These are phyloP conservation scores for Mycena venus DNA, from an alignment of 768 basidiomycete species.

Conservation along the genomic window DNA sequence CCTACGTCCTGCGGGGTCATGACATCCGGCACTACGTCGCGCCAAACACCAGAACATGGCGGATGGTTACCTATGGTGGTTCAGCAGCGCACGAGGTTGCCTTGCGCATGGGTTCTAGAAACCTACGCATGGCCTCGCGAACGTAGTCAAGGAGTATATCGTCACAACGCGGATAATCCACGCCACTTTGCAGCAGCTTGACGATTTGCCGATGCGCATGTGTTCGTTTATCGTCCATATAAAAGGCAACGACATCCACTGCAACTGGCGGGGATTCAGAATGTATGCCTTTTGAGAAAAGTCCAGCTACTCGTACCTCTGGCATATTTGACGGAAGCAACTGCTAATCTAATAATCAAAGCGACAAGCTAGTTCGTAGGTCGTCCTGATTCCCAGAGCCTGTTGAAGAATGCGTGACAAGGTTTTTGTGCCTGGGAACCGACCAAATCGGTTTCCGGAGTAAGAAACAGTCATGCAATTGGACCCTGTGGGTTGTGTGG, in stretches of 20 bases:
- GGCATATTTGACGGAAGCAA: slow-evolving; percentile 59
- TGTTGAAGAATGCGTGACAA: slow-evolving; percentile 37
- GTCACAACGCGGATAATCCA: slow-evolving; percentile 43
- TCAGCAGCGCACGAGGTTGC: background rate
- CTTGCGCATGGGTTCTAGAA: background rate
- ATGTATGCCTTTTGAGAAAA: background rate
- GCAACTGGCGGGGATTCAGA: slow-evolving; percentile 41
- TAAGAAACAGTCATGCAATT: background rate
- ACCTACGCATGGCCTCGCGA: slow-evolving; percentile 62
- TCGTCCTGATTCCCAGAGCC: slow-evolving; percentile 42
- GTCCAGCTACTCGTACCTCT: slow-evolving; percentile 46
- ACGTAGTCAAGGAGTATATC: slow-evolving; percentile 61
- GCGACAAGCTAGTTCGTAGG: slow-evolving; percentile 58
- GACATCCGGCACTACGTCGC: slow-evolving; percentile 37
- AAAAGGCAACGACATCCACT: slow-evolving; percentile 66
- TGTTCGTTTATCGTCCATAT: slow-evolving; percentile 56
- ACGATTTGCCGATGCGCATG: slow-evolving; percentile 55
- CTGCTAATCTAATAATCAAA: slow-evolving; percentile 59
- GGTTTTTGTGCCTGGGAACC: slow-evolving; percentile 45
- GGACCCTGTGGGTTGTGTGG: background rate
- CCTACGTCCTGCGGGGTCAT: slow-evolving; percentile 41
- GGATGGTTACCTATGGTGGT: slow-evolving; percentile 47
- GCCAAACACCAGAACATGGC: slow-evolving; percentile 57
- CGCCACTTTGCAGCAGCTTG: slow-evolving; percentile 43
- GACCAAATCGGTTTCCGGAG: background rate